Percentiles rank a stretch among this genome's conserved stretches.
These are phyloP conservation scores for Pyrenochaeta sp. DNA, from an alignment of 2,329 filamentous ascomycete species.

Conservation along the genomic window DNA sequence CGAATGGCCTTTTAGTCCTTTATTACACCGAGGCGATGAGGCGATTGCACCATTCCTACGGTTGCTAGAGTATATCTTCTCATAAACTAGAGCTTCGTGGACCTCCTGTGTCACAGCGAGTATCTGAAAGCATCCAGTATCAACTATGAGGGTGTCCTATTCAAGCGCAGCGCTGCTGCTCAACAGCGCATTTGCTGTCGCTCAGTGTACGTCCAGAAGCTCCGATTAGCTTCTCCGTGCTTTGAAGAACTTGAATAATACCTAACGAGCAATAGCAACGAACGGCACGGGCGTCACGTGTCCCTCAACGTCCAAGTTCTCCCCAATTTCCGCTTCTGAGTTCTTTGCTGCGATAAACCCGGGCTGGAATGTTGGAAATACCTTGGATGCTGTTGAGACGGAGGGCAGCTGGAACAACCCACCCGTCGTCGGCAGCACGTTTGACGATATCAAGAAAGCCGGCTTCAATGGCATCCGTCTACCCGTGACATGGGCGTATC, in stretches of 20 bases:
- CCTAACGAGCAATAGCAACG: slow-evolving; percentile 1
- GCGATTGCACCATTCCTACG: neutral
- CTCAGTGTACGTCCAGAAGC: neutral
- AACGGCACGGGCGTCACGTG: slow-evolving; percentile 45
- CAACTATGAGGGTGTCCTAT: neutral
- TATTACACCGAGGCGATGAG: slow-evolving; percentile 1
- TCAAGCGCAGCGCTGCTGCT: slow-evolving; percentile 14
- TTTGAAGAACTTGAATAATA: neutral
- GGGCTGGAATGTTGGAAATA: slow-evolving; percentile 70
- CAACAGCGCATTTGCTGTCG: slow-evolving; percentile 18
- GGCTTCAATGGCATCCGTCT: slow-evolving; percentile 68
- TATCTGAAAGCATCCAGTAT: neutral
- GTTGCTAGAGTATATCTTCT: neutral
- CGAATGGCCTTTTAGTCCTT: slow-evolving; percentile 1
- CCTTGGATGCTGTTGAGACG: slow-evolving; percentile 63
- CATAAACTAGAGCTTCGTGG: neutral
- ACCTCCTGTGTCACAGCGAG: neutral
- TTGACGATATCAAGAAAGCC: slow-evolving; percentile 61
- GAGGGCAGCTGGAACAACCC: slow-evolving; percentile 69
- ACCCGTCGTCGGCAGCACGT: slow-evolving; percentile 59
- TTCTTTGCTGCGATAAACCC: slow-evolving; percentile 61
- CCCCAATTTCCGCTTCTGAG: slow-evolving; percentile 55
- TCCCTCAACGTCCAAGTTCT: slow-evolving; percentile 52
- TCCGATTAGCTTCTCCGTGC: neutral
- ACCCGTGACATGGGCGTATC: slow-evolving; percentile 67